These are phyloP conservation scores for Helicocarpus griseus DNA, from an alignment of 2,329 filamentous ascomycete species.

Conservation along the genomic window DNA sequence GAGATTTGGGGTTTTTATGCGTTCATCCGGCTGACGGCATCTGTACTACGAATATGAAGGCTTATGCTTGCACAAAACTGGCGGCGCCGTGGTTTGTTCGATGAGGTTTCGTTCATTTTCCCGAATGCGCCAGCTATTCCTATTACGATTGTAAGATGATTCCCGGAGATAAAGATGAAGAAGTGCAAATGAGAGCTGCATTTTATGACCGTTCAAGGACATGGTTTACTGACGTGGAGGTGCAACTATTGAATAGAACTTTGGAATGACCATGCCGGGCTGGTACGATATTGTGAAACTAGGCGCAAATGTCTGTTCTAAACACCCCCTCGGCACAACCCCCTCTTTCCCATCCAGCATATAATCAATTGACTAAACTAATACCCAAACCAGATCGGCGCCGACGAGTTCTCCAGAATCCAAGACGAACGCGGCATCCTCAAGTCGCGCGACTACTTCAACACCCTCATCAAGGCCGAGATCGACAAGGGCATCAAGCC, in stretches of 20 bases:
- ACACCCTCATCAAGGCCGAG: constrained; percentile 68
- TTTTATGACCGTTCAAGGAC: background rate
- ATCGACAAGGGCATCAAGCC: constrained; percentile 71
- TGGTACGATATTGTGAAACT: constrained; percentile 42
- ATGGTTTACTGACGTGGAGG: background rate
- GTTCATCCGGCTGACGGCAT: background rate
- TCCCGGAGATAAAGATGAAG: background rate
- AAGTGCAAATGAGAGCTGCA: background rate
- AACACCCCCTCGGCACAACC: constrained; percentile 6
- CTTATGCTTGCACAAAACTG: constrained; percentile 77
- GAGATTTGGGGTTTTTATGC: too few relatives aligned
- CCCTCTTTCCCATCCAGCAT: background rate
- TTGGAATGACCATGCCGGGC: constrained; percentile 70
- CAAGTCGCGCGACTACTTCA: constrained; percentile 63
- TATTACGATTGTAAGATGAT: constrained; percentile 60
- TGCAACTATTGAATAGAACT: constrained; percentile 44
- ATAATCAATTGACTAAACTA: background rate
- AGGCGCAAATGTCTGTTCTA: constrained; percentile 30
- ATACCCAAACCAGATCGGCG: background rate
- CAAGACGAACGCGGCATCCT: constrained; percentile 61
- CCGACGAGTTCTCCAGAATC: constrained; percentile 30
- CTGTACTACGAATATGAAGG: constrained; percentile 30
- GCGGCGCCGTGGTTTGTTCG: constrained; percentile 67
- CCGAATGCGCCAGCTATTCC: constrained; percentile 82
- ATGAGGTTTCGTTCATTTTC: constrained; percentile 88